Base-by-base conservation (phyloP, 2,329 filamentous ascomycete species). In the Neurospora sp. region DNA sequence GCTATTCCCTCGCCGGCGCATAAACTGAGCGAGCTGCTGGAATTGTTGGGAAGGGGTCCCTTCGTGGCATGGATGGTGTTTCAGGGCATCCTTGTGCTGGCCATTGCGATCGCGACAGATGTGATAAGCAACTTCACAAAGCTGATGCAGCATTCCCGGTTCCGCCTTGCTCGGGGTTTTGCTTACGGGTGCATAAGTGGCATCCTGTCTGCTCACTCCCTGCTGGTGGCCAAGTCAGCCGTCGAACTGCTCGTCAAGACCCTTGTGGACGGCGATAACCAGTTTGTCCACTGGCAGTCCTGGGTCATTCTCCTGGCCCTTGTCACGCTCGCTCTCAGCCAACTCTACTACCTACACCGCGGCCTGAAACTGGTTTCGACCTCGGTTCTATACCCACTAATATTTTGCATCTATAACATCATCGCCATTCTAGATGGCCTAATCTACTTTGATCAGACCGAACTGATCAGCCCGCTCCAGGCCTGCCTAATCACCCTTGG, bases 341-440 rank as follows among this genome's bases (percentile, higher is more conserved):
- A 99, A 80, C 87, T 99, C 6, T 99, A 97, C 81, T 98, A 96
- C 80, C 88, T 99, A 71, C 96, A 99, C 78, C 88, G 92, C 62
- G 96, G 96, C 68, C 86, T 99, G 72, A 97, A 97, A 81, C 86
- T 99, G 68, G 93, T 96, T 79, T 97, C 94, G 69, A 98, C 96
- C 28, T 97, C 93, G 76, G 91, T 98, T 72, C 85, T 99, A 74
- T 99, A 99, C 80, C 96, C 96, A 5, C 90, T 98, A 75, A 94
- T 98, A 46, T 99, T 99, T 81, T 99, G 96, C 85, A 89, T 98
- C 73, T 99, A 98, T 85, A 99, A 99, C 84, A 97, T 99, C 77
- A 94, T 98, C 77, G 96, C 96, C 74, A 99, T 99, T 75, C 84
- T 98, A 74, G 96, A 99, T 80, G 96, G 96, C 39, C 85, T 99